phyloP scores from a whole-genome alignment of 2,329 filamentous ascomycete species.

The Pyrenophora graminea region DNA sequence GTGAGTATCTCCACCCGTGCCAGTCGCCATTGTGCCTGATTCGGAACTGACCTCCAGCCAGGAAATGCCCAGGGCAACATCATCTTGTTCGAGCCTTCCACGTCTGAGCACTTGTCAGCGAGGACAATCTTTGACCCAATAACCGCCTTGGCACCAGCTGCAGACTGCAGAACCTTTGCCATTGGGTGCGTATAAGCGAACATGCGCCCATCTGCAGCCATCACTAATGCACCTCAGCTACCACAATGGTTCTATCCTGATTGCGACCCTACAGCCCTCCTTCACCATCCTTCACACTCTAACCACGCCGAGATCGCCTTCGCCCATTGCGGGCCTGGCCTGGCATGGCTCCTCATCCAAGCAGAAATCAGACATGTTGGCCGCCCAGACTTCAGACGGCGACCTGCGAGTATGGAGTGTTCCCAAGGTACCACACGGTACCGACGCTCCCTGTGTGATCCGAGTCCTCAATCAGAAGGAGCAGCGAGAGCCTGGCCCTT shows the following conservation, averaged over 20 bases:
- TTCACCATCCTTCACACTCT: conserved; percentile 95
- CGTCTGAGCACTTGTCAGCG: conserved; percentile 88
- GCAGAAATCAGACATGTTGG: conserved; percentile 97
- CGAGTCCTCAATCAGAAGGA: conserved; percentile 82
- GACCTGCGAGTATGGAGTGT: conserved; percentile 97
- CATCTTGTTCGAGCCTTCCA: conserved; percentile 90
- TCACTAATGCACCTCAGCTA: conserved; percentile 63
- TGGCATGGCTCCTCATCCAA: conserved; percentile 97
- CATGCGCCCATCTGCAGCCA: not conserved
- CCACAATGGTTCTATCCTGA: conserved; percentile 89
- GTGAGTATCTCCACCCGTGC: conserved; percentile 58
- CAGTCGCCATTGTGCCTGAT: conserved; percentile 10
- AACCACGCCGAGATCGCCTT: conserved; percentile 80
- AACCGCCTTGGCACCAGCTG: conserved; percentile 85
- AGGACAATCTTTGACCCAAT: conserved; percentile 94
- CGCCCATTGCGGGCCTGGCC: conserved; percentile 80
- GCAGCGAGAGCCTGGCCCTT: conserved; percentile 72
- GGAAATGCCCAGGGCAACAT: conserved; percentile 92
- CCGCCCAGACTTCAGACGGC: conserved; percentile 87
- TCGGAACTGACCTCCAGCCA: conserved; percentile 47
- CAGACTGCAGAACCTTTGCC: conserved; percentile 92
- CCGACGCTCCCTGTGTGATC: conserved; percentile 83
- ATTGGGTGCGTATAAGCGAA: conserved; percentile 70
- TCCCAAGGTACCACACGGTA: conserved; percentile 72
- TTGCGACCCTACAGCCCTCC: conserved; percentile 84